Evolutionary conservation across 352 stramenopile species (phyloP).

Genomic region (Pythium brachiatum): DNA sequence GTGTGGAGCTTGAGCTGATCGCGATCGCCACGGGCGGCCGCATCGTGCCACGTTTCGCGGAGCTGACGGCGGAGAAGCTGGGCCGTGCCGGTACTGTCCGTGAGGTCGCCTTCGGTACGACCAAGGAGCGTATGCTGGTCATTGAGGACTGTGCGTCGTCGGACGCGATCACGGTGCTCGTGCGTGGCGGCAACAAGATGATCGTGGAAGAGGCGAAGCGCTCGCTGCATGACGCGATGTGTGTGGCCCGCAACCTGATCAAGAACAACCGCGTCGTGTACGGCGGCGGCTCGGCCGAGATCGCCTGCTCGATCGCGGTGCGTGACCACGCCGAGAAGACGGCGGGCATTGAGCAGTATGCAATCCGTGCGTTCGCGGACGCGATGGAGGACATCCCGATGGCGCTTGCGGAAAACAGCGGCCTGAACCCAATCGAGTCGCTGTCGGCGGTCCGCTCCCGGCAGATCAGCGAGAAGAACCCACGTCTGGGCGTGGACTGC

Average conservation of each 20-base stretch:
- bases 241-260: slow-evolving; percentile 99
- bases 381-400: slow-evolving; percentile 99
- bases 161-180: slow-evolving; percentile 98
- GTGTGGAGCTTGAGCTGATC: slow-evolving; percentile 99
- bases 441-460: slow-evolving; percentile 96
- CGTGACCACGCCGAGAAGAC: slow-evolving; percentile 82
- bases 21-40: slow-evolving; percentile 98
- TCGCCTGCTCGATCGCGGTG: slow-evolving; percentile 97
- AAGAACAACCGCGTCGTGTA: slow-evolving; percentile 99
- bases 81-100: slow-evolving; percentile 92
- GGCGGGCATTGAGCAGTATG: slow-evolving; percentile 94
- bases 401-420: slow-evolving; percentile 98
- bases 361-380: slow-evolving; percentile 98
- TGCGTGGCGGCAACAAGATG: slow-evolving; percentile 99
- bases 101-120: slow-evolving; percentile 98
- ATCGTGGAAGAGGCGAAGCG: slow-evolving; percentile 99
- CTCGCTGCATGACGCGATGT: slow-evolving; percentile 99
- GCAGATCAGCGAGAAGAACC: slow-evolving; percentile 94
- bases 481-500: slow-evolving; percentile 96
- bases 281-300: slow-evolving; percentile 96
- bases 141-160: slow-evolving; percentile 98
- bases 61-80: slow-evolving; percentile 97
- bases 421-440: slow-evolving; percentile 97
- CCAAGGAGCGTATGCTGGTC: slow-evolving; percentile 97
- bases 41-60: slow-evolving; percentile 98